A percentile compares a stretch with the other conserved stretches of the same genome.
Evolutionary conservation across 176 grass and related monocot species (phyloP).

Genomic region (Saccharum officinarum): DNA sequence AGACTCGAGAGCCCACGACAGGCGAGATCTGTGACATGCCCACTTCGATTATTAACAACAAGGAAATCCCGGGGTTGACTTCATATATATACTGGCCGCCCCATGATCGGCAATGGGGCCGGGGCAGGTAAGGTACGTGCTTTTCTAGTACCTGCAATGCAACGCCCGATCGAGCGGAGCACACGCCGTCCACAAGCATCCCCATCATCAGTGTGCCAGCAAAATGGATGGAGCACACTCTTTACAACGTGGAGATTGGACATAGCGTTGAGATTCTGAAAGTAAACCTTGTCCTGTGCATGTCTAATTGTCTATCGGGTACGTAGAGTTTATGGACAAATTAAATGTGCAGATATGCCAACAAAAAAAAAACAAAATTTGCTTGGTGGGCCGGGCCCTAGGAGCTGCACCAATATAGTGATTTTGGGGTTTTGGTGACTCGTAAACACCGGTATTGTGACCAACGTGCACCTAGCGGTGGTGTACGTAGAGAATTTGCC

Average conservation of each 20-base stretch:
- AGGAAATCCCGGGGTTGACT: background rate
- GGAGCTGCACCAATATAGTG: too few species aligned
- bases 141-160: background rate
- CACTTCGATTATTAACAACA: conserved; percentile 21
- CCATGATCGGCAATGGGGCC: conserved; percentile 31
- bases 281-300: background rate
- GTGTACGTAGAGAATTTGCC: too few species aligned
- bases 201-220: background rate
- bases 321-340: too few species aligned
- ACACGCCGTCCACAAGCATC: too few species aligned
- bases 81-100: conserved; percentile 18
- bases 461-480: too few species aligned
- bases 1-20: background rate
- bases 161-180: background rate
- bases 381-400: too few species aligned
- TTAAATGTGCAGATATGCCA: too few species aligned
- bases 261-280: background rate
- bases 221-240: background rate
- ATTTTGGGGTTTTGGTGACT: too few species aligned
- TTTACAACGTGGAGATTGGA: background rate
- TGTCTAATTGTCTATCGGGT: too few species aligned
- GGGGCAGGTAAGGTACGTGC: background rate
- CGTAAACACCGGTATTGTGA: too few species aligned
- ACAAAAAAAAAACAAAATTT: too few species aligned
- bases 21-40: conserved; percentile 5